Evolutionary conservation across 2,329 filamentous ascomycete species (phyloP), one percentile per base, ranked within the genome.

Genomic region (Alternaria longipes): DNA sequence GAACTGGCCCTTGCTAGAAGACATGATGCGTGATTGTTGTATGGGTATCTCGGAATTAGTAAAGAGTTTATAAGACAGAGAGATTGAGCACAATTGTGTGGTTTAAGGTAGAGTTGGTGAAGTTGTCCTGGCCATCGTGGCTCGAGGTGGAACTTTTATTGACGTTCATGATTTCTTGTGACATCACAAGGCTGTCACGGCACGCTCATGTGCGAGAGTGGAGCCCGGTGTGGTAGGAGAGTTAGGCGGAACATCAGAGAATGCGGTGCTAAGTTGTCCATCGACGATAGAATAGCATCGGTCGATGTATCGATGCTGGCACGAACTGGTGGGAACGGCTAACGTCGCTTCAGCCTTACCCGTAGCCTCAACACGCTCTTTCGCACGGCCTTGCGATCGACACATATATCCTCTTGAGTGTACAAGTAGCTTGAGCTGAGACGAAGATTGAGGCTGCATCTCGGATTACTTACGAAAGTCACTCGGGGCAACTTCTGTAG

Each of bases 11-110:
- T 79, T 79, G 61, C 67, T 61, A 46, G 73, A 70, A 67, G 73
- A 69, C 68, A 70, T 71, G 45, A 45, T 70, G 80, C 97, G 92
- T 22, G 14, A 30, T 50, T 26, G 20, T 24, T 16, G 40, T 49
- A 22, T 34, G 44, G 28, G 36, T 60, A 30, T 54, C 38, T 51
- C 2, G 4, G 2, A 30, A 54, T 38, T 2, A 56, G 26, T 38
- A 41, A 18, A 6, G n/a, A 32, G 38, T 42, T 16, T 56, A 38
- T 59, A 22, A 18, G 30, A 40, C 32, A 3, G 3, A 22, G 45
- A n/a, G 50, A 38, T 18, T 32, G 28, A 20, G 3, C 36, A 20
- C 32, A 38, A 8, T n/a, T 54, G 22, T 49, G 36, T 54, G 18
- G 12, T 2, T 32, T 12, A 40, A 30, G 22, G 12, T 46, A 18